Conservation (phyloP, 306 rosid genomes). For the Prunus campanulata region DNA sequence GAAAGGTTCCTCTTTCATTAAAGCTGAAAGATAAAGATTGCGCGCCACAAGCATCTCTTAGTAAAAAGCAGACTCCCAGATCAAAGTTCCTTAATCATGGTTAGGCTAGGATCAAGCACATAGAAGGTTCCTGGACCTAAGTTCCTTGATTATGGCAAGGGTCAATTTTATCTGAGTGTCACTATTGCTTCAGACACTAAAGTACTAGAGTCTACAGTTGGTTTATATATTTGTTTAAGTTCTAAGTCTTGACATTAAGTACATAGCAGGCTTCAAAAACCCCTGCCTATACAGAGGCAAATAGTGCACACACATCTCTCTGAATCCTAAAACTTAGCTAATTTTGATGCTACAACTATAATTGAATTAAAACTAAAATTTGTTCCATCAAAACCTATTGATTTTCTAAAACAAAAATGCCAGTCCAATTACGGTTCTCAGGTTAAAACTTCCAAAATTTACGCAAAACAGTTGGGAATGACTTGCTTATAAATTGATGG, state of each 20-base stretch:
- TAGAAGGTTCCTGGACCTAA: no score
- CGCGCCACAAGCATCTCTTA: no score
- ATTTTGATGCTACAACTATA: neutral
- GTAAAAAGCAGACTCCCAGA: no score
- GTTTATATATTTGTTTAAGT: neutral
- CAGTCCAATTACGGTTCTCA: neutral
- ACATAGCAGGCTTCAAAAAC: neutral
- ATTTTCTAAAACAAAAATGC: neutral
- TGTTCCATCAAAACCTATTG: neutral
- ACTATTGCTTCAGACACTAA: no score
- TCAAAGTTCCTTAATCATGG: no score
- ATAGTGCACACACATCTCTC: neutral
- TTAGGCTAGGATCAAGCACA: no score
- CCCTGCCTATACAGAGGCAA: neutral
- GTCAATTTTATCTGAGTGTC: no score
- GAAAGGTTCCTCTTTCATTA: no score
- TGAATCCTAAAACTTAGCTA: neutral
- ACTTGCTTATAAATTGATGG: neutral
- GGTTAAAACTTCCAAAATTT: neutral
- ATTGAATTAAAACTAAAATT: neutral
- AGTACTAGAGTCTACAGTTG: no score
- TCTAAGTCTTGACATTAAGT: neutral
- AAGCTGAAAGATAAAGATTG: no score
- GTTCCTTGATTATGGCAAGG: no score
- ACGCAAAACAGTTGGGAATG: neutral